phyloP scores from a whole-genome alignment of 345 rosid species.

The Orychophragmus violaceus region DNA sequence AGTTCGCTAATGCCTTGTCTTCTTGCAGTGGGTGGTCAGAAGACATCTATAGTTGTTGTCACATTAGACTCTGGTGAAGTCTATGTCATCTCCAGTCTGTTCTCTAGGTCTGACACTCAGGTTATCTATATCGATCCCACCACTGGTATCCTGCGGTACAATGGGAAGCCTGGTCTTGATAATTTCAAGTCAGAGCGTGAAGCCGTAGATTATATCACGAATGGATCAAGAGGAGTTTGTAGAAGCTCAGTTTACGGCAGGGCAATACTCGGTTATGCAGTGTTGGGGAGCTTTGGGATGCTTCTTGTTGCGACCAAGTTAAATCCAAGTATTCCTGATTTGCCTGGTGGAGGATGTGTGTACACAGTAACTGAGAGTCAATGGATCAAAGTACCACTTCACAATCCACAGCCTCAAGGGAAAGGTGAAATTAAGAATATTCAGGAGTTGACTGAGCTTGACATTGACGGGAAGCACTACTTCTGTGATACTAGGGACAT shows the following conservation, averaged over 20 bases:
- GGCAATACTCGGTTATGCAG: slow-evolving; percentile 84
- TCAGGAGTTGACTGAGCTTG: slow-evolving; percentile 84
- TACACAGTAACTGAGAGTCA: slow-evolving; percentile 80
- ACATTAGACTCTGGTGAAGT: slow-evolving; percentile 72
- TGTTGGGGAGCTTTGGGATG: slow-evolving; percentile 70
- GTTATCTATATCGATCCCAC: slow-evolving; percentile 84
- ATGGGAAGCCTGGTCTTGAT: slow-evolving; percentile 65
- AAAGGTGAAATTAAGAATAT: slow-evolving; percentile 83
- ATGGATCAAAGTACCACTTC: slow-evolving; percentile 78
- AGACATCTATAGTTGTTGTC: slow-evolving; percentile 65
- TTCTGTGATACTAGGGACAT: slow-evolving; percentile 88
- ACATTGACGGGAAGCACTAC: slow-evolving; percentile 90
- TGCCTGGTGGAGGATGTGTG: slow-evolving; percentile 94
- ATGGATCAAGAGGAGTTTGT: slow-evolving; percentile 53
- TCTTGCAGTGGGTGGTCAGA: slow-evolving; percentile 50
- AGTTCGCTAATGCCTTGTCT: background rate
- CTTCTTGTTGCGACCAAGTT: slow-evolving; percentile 86
- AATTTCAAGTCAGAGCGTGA: slow-evolving; percentile 69
- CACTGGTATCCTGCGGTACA: slow-evolving; percentile 60
- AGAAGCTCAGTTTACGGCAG: slow-evolving; percentile 47
- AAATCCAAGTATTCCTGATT: slow-evolving; percentile 55
- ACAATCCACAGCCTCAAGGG: slow-evolving; percentile 76
- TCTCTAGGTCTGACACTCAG: slow-evolving; percentile 67
- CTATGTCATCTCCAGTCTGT: slow-evolving; percentile 55
- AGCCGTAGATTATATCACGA: slow-evolving; percentile 64